Base-by-base conservation (phyloP, 2,329 filamentous ascomycete genomes). In the Fonsecaea monophora region DNA sequence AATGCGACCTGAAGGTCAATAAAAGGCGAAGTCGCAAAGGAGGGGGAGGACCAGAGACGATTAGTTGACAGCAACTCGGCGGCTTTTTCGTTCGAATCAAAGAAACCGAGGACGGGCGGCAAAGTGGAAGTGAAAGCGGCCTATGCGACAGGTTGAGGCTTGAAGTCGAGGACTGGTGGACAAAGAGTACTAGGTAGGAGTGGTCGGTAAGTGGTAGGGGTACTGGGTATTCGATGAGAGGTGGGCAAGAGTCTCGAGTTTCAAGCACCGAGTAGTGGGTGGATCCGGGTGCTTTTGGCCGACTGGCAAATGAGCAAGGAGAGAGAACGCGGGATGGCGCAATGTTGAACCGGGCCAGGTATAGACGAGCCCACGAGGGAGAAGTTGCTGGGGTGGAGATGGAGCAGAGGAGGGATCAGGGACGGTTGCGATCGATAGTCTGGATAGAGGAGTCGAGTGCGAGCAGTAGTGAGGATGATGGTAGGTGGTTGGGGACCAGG, bases 311-410 rank as follows among this genome's bases (percentile, higher is more conserved):
- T 37, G 40, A 61, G 30, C 25, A 50, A 53, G 48, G 50, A 61
- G n/a, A 45, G 62, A 50, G 61, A 40, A 42, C 50, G 64, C 66
- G 64, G 58, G 60, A 68, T 70, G 63, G 68, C 68, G 68, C 66
- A 70, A 55, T 55, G 68, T 68, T 42, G 32, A 53, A 40, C 65
- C 37, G 15, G 56, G 58, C 53, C 45, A 45, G 40, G 55, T 56
- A 32, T 32, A 60, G 54, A 62, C 53, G 54, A 59, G 62, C 57
- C 40, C 45, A 50, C 45, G 60, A 60, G 38, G 53, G n/a, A 56
- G 48, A 34, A 56, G 34, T 5, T 37, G 30, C 6, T 18, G 45
- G 45, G 35, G 63, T 62, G 48, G 59, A 66, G 55, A 42, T 56
- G 30, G 30, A 32, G 60, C 38, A 13, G 58, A 15, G 54, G 38